phyloP scores from a whole-genome alignment of 108 stramenopile species.

The Discostella stelligeroides region DNA sequence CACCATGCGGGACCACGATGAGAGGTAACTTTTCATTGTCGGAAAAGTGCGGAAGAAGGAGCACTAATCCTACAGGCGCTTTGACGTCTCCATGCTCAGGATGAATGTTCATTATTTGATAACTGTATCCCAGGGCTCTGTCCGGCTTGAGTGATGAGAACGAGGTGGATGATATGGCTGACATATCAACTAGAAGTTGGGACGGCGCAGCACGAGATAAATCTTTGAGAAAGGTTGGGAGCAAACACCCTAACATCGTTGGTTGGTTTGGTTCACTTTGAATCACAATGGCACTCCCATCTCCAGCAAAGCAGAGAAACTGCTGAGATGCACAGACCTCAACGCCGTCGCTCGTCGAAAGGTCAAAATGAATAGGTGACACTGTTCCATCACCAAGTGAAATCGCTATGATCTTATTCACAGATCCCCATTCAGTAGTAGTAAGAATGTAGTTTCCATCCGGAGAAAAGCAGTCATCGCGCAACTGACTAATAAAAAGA shows the following conservation, averaged over 20 bases:
- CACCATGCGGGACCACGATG: slow-evolving; percentile 83
- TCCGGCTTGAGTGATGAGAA: slow-evolving; percentile 33
- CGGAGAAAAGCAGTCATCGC: slow-evolving; percentile 49
- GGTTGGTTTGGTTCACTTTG: slow-evolving; percentile 55
- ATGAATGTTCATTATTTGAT: slow-evolving; percentile 47
- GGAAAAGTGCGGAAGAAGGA: slow-evolving; percentile 54
- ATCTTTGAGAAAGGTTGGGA: slow-evolving; percentile 19
- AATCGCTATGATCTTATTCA: slow-evolving; percentile 52
- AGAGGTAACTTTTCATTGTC: slow-evolving; percentile 60
- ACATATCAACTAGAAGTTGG: slow-evolving; percentile 38
- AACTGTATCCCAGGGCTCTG: slow-evolving; percentile 27
- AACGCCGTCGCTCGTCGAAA: slow-evolving; percentile 13
- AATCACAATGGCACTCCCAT: slow-evolving; percentile 55
- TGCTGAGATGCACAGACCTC: slow-evolving; percentile 30
- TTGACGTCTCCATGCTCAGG: slow-evolving; percentile 50
- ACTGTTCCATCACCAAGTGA: slow-evolving; percentile 44
- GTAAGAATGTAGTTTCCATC: slow-evolving; percentile 49
- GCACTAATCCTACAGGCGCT: slow-evolving; percentile 56
- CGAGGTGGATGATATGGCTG: slow-evolving; percentile 55
- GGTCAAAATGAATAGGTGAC: slow-evolving; percentile 48
- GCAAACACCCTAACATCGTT: slow-evolving; percentile 51
- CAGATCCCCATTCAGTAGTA: slow-evolving; percentile 69
- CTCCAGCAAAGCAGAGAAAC: slow-evolving; percentile 50
- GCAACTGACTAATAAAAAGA: slow-evolving; percentile 64
- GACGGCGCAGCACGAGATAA: slow-evolving; percentile 4